Base-by-base conservation (phyloP, 2,329 filamentous ascomycete genomes). In the Cercospora sp. region DNA sequence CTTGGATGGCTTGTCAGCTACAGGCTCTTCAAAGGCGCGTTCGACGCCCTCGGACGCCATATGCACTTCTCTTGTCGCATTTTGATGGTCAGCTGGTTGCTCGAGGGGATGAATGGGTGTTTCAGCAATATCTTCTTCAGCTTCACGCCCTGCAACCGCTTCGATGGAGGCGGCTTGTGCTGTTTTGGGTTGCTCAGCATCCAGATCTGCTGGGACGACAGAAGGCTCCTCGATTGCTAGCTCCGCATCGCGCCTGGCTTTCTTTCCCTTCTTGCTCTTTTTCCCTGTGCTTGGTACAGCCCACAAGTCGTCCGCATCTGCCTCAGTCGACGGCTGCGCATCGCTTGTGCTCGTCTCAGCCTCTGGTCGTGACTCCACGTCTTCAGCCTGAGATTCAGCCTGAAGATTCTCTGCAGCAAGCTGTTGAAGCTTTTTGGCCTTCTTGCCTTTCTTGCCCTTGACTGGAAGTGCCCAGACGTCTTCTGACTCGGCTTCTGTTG, bases 181-280 rank as follows among this genome's bases (percentile, higher is more conserved):
- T 33, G 55, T 18, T 30, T 57, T 3, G 45, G 45, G 18, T 48
- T 48, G 45, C 20, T 48, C 45, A 23, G 12, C 20, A 23, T 23
- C 13, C 13, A 55, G 20, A 55, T 55, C 48, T 13, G 13, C 12
- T 26, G 20, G 10, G 20, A 55, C 48, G 23, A 16, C 20, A 55
- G 48, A 28, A 6, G 48, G 8, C n/a, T 64, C n/a, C 31, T 58
- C 62, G 5, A n/a, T 30, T 53, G 31, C 30, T 16, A 40, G 51
- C 60, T 67, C 64, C 5, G 60, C 33, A 20, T 67, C 31, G 60
- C 42, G 64, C 40, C 53, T 64, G 60, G 31, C 33, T 28, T 69
- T 66, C 30, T 68, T 68, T 16, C 26, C 42, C 20, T 66, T 72
- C 60, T 78, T 78, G 12, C 60, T 67, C 65, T 78, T 79, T 69